Conservation (phyloP, 495 filamentous ascomycete species). For the Cercophora samala region DNA sequence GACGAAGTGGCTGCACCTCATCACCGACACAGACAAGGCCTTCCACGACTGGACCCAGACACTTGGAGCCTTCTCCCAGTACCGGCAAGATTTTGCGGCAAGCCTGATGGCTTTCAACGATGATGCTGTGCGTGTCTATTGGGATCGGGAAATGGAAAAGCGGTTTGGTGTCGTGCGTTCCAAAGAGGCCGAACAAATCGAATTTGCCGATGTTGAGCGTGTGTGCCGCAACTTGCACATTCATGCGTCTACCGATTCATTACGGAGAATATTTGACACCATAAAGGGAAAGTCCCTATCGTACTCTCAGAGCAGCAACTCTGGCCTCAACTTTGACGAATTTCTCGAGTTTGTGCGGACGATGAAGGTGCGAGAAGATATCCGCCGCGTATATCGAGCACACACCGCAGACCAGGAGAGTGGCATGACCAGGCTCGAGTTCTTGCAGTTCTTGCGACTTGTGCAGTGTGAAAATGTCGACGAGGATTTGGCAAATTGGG, state of each 20-base stretch:
- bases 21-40: conserved; percentile 64
- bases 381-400: conserved; percentile 63
- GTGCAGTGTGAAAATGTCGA: conserved; percentile 74
- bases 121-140: conserved; percentile 72
- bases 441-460: conserved; percentile 69
- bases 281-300: conserved; percentile 53
- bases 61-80: conserved; percentile 72
- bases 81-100: conserved; percentile 83
- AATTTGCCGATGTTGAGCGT: conserved; percentile 70
- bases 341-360: conserved; percentile 78
- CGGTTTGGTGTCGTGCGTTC: conserved; percentile 54
- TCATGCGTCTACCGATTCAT: conserved; percentile 70
- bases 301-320: conserved; percentile 39
- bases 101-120: conserved; percentile 79
- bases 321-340: conserved; percentile 66
- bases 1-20: conserved; percentile 75
- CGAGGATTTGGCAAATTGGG: conserved; percentile 61
- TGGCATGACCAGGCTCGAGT: conserved; percentile 68
- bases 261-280: conserved; percentile 70
- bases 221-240: conserved; percentile 87
- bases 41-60: conserved; percentile 78
- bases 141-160: conserved; percentile 80
- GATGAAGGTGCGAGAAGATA: conserved; percentile 79
- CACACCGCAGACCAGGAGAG: conserved; percentile 48
- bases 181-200: conserved; percentile 65